A percentile compares a stretch with the other conserved stretches of the same genome.
Evolutionary conservation across 1,284 basidiomycete species (phyloP).

Genomic region (Veloboletus limbatus): DNA sequence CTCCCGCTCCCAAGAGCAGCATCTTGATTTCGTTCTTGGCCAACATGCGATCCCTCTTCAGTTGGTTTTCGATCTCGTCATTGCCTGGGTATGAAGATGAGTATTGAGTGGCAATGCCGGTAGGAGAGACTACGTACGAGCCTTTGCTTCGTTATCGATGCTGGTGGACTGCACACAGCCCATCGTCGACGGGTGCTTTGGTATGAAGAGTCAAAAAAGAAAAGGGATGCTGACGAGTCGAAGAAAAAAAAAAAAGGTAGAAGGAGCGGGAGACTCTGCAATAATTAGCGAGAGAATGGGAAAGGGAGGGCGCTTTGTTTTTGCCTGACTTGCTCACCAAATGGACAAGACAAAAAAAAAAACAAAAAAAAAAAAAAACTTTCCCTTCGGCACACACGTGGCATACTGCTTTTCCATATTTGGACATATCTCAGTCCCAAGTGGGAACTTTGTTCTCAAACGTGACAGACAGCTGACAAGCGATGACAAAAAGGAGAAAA

Average conservation of each 20-base stretch:
- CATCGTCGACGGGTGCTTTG: slow-evolving; percentile 48
- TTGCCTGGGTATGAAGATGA: slow-evolving; percentile 55
- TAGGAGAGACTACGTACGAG: slow-evolving; percentile 55
- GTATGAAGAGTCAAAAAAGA: background rate
- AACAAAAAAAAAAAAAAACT: slow-evolving; percentile 27
- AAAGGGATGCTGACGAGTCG: slow-evolving; percentile 3
- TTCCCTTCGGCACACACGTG: slow-evolving; percentile 19
- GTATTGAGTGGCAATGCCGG: background rate
- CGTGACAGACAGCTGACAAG: too few relatives aligned
- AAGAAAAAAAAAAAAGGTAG: slow-evolving; percentile 10
- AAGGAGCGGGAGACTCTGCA: slow-evolving; percentile 24
- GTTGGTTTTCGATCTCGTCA: slow-evolving; percentile 94
- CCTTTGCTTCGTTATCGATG: slow-evolving; percentile 77
- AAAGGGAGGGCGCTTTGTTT: background rate
- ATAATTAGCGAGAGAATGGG: slow-evolving; percentile 28
- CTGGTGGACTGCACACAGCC: slow-evolving; percentile 73
- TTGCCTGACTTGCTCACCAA: slow-evolving; percentile 6
- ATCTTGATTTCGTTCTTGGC: slow-evolving; percentile 96
- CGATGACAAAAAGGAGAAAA: too few relatives aligned
- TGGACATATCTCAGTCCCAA: too few relatives aligned
- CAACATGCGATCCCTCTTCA: slow-evolving; percentile 89
- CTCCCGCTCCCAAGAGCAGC: slow-evolving; percentile 87
- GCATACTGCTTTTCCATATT: slow-evolving; percentile 12
- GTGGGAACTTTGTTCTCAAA: too few relatives aligned
- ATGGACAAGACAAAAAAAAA: too few relatives aligned